Percentiles rank a stretch among this genome's conserved stretches.
Conservation (phyloP, 768 basidiomycete species). For the Pisolithus albus region DNA sequence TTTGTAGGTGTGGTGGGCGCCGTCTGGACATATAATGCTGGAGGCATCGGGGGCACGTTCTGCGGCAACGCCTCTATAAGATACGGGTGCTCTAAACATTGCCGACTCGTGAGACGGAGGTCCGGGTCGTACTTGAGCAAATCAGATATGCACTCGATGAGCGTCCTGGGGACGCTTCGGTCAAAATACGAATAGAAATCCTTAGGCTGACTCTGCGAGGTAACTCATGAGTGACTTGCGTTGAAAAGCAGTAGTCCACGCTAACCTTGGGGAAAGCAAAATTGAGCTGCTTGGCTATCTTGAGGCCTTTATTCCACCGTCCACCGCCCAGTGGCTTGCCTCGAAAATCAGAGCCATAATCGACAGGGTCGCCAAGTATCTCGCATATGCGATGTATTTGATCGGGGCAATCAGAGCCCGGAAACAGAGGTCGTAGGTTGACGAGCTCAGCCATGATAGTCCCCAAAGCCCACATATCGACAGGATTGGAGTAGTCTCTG, state of each 20-base stretch:
- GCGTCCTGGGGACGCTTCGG: conserved; percentile 63
- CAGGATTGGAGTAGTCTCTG: conserved; percentile 90
- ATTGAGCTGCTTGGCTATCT: conserved; percentile 80
- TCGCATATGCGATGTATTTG: conserved; percentile 89
- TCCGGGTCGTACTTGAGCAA: conserved; percentile 90
- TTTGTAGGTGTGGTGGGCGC: conserved; percentile 31
- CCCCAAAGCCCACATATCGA: conserved; percentile 99
- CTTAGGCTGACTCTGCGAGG: conserved; percentile 51
- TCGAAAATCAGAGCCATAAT: conserved; percentile 71
- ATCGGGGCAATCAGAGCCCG: conserved; percentile 87
- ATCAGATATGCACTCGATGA: conserved; percentile 89
- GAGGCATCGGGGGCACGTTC: conserved; percentile 59
- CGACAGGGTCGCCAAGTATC: conserved; percentile 86
- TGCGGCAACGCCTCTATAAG: conserved; percentile 70
- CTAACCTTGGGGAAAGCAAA: conserved; percentile 79
- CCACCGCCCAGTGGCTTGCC: conserved; percentile 78
- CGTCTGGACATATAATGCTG: conserved; percentile 40
- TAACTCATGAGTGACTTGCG: neutral
- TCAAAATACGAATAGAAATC: conserved; percentile 73
- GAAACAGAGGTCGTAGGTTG: conserved; percentile 92
- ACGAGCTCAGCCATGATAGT: conserved; percentile 97
- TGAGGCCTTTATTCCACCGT: conserved; percentile 76
- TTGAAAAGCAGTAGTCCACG: neutral
- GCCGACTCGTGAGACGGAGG: conserved; percentile 73
- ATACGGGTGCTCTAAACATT: conserved; percentile 88